Conservation (phyloP, 2,329 filamentous ascomycete genomes). For the Hirsutella minnesotensis region DNA sequence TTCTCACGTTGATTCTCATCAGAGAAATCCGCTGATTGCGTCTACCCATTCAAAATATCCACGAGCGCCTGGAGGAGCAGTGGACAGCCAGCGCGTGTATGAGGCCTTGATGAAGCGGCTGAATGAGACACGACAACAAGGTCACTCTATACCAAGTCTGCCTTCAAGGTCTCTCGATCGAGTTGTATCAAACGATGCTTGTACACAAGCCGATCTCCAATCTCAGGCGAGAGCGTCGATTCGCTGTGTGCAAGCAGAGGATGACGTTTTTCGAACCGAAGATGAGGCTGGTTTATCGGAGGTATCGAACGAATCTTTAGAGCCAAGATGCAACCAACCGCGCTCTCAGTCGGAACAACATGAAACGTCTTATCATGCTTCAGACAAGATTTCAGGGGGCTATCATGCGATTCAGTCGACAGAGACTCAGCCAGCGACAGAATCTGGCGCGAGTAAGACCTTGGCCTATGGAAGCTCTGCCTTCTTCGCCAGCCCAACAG, state of each 20-base stretch:
- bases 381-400: constrained; percentile 5
- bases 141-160: background rate
- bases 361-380: constrained; percentile 3
- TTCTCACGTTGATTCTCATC: constrained; percentile 22
- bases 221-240: constrained; percentile 17
- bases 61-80: constrained; percentile 6
- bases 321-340: background rate
- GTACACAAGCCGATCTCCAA: constrained; percentile 4
- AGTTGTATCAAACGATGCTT: background rate
- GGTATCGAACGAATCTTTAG: background rate
- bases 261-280: constrained; percentile 17
- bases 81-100: constrained; percentile 49
- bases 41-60: background rate
- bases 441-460: constrained; percentile 9
- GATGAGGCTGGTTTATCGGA: background rate
- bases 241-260: constrained; percentile 19
- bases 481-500: constrained; percentile 39
- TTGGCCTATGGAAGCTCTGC: constrained; percentile 32
- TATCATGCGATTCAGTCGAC: constrained; percentile 6
- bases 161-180: background rate
- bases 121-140: constrained; percentile 22
- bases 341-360: no score
- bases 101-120: constrained; percentile 50
- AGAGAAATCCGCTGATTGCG: background rate
- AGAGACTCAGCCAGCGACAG: constrained; percentile 1